Evolutionary conservation across 306 rosid genomes (phyloP), one percentile per base, ranked within the genome.

Genomic region (Mimosa pudica): DNA sequence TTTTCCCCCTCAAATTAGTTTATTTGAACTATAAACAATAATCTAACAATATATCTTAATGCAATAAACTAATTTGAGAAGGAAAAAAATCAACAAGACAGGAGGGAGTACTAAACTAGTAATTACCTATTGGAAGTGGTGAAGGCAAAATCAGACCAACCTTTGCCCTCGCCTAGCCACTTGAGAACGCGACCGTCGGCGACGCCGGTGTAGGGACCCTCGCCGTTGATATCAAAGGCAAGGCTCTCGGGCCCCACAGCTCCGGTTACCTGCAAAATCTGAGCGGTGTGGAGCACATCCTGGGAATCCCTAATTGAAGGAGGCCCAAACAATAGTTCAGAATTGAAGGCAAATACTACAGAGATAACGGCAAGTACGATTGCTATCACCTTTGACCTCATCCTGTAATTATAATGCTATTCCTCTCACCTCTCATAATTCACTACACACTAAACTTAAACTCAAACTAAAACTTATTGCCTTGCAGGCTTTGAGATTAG

Each of bases 181-280:
- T 89, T 91, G 36, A 92, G 92, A 77, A 95, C 84, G 80, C 98
- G 88, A 20, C 98, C 98, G 30, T 95, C 98, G 48, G 94, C 97
- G 18, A 92, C 98, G 10, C 98, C 96, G 11, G 92, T 90, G 87
- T 91, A 95, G 2, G 98, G 98, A 0, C 98, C 98, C 18, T 85
- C 88, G 2, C 98, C 98, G 32, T 73, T 52, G 1, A 82, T 55
- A 67, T 95, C 96, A 73, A 95, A 95, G 13, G 76, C 94, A 10
- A 95, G 74, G 75, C 98, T 95, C 83, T 95, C 98, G n/a, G 98
- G 98, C 0, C 98, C 98, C 35, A 87, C 33, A 4, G 97, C 97
- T 9, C 88, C 94, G 44, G 85, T 47, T 20, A 95, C 75, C 0
- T 71, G 61, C 36, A 92, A 18, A 7, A 89, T 20, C 55, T 61